Evolutionary conservation across 2,329 filamentous ascomycete genomes (phyloP).

Genomic region (Tolypocladium album): DNA sequence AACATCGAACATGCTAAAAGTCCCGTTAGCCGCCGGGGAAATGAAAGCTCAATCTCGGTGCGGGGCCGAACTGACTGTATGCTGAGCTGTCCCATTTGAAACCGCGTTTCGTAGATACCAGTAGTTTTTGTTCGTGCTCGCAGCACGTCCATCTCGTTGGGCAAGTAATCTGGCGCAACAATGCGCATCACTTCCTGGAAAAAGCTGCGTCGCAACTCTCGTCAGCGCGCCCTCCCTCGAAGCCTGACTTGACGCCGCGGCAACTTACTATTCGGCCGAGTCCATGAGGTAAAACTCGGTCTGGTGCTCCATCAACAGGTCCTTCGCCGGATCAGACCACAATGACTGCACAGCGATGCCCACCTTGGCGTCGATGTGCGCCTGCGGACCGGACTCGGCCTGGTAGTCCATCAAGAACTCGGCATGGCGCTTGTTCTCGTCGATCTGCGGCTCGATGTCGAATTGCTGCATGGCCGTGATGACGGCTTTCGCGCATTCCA

Average conservation of each 20-base stretch:
- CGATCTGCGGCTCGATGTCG: slow-evolving; percentile 64
- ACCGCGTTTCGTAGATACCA: slow-evolving; percentile 96
- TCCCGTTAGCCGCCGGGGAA: slow-evolving; percentile 9
- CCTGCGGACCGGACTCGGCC: slow-evolving; percentile 82
- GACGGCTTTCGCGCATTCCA: slow-evolving; percentile 92
- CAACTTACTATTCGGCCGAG: slow-evolving; percentile 86
- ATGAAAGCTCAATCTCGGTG: not conserved
- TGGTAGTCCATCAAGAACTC: slow-evolving; percentile 80
- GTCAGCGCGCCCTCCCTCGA: not conserved
- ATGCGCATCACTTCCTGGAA: slow-evolving; percentile 89
- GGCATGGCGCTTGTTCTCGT: slow-evolving; percentile 62
- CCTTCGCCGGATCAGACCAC: slow-evolving; percentile 82
- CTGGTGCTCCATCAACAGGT: slow-evolving; percentile 79
- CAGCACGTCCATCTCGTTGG: slow-evolving; percentile 88
- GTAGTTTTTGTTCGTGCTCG: slow-evolving; percentile 96
- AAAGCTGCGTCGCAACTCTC: slow-evolving; percentile 52
- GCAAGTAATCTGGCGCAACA: slow-evolving; percentile 73
- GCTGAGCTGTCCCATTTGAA: slow-evolving; percentile 96
- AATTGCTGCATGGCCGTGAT: slow-evolving; percentile 90
- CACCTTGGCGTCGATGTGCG: slow-evolving; percentile 69
- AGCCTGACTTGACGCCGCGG: not conserved
- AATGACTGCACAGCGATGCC: slow-evolving; percentile 74
- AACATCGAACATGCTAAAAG: slow-evolving; percentile 89
- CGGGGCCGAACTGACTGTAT: slow-evolving; percentile 66
- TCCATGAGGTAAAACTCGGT: slow-evolving; percentile 99